A percentile compares a stretch with the other conserved stretches of the same genome.
Evolutionary conservation across 2,329 filamentous ascomycete genomes (phyloP).

Genomic region (Stagonosporopsis vannaccii): DNA sequence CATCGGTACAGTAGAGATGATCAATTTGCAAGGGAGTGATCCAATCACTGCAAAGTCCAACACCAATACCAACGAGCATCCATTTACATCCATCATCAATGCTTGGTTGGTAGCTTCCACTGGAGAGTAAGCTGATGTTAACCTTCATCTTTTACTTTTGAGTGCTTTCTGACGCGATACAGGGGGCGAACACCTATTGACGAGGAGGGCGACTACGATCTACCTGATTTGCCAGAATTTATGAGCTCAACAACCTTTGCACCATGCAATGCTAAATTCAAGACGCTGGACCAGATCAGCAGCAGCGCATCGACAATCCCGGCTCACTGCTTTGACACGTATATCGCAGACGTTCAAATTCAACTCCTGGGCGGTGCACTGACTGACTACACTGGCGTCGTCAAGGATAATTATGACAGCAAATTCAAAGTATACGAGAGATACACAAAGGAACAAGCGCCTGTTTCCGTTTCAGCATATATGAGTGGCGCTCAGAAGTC

Average conservation of each 20-base stretch:
- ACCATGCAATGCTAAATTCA: neutral
- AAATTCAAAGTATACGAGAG: neutral
- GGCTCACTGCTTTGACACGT: neutral
- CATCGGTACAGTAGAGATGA: neutral
- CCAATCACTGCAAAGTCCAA: neutral
- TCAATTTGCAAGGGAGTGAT: neutral
- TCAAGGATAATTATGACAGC: neutral
- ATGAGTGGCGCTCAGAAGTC: neutral
- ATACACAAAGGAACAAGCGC: neutral
- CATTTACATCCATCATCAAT: neutral
- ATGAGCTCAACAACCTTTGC: neutral
- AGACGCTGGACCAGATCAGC: neutral
- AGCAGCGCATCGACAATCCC: neutral
- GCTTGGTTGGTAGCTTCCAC: neutral
- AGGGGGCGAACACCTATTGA: neutral
- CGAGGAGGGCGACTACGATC: neutral
- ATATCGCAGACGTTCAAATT: neutral
- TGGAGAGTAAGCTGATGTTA: neutral
- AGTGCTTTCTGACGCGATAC: too few species aligned
- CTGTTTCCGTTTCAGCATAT: neutral
- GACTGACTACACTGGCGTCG: neutral
- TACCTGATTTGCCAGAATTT: neutral
- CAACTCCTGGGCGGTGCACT: neutral
- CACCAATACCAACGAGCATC: neutral
- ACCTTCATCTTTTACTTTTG: too few species aligned